Base-by-base conservation (phyloP, 2,329 filamentous ascomycete genomes). In the Mycogone perniciosa region DNA sequence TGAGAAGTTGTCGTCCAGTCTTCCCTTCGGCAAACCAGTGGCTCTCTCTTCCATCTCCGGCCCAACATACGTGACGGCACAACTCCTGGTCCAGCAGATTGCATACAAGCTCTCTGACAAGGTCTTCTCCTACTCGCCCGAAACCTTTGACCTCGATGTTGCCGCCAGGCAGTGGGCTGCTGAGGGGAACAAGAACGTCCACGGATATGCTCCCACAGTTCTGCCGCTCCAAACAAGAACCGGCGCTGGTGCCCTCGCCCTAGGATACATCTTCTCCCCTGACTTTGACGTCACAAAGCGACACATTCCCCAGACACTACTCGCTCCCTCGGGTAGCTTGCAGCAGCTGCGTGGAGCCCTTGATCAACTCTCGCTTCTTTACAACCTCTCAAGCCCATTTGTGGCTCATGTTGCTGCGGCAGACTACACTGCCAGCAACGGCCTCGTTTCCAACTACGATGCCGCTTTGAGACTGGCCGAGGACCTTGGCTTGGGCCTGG, bases 241-340 rank as follows among this genome's bases (percentile, higher is more conserved):
- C 51, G 93, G 93, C 53, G 93, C 93, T 48, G 93, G 92, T 50
- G 84, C 88, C 57, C 87, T 97, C 64, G 90, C 93, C 26, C 80
- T 99, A 44, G 93, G 93, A 51, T 99, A 99, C 73, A 88, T 97
- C 67, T 99, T 97, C 77, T 96, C 91, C 54, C 89, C 89, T 63
- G 93, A 99, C 71, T 96, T 96, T 64, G 91, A 97, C 67, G 71
- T 96, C 62, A 83, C 81, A 74, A 96, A 93, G 78, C 84, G 91
- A 59, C 84, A 93, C 65, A 84, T 96, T 52, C 92, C 93, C 3
- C 93, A 99, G 77, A 85, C 89, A 11, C 84, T 99, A 56, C 73
- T 99, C 56, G 92, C 90, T 7, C 89, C 90, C 3, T 91, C 90
- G 0, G 84, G 88, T 42, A 92, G 85, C 57, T 75, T 99, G 58